Base-by-base conservation (phyloP, 2,329 filamentous ascomycete genomes). In the Hymenoscyphus scutula region DNA sequence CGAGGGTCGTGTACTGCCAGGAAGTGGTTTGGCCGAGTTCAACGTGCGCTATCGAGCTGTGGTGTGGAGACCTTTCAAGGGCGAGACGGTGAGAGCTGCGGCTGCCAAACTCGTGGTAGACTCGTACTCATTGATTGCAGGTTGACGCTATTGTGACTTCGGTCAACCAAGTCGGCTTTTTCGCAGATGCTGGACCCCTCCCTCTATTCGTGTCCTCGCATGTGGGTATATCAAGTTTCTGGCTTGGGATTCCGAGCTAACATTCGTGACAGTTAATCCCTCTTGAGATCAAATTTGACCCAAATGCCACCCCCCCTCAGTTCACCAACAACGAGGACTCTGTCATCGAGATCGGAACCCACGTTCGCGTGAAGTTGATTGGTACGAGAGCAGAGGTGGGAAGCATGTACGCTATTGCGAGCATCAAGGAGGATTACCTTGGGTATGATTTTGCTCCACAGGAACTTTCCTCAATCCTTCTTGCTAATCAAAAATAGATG, bases 51-150 rank as follows among this genome's bases (percentile, higher is more conserved):
- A 97, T 76, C 91, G 93, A 65, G 95, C 95, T 59, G 94, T 99
- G 64, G 92, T 99, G 62, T 99, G 94, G 94, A 87, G 94, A 73
- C 95, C 95, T 11, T 99, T 98, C 82, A 94, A 95, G 78, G 94
- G 95, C 73, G 95, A 99, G 83, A 96, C 95, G 76, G 95, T 96
- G 86, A 78, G 89, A 59, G 53, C 45, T 45, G 29, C 53, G 34
- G 25, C 8, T n/a, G 53, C 25, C 55, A 8, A 25, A 32, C 56
- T 51, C 51, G 37, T 34, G 54, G 10, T 56, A 4, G 23, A 38
- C n/a, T 56, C 53, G 56, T 58, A 64, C 71, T 73, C 53, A 72
- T 64, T 32, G 56, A 45, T 62, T 72, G 64, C 77, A 96, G 92
- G 89, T 98, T 72, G 95, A 99, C 82, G 94, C 92, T 51, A 88